A percentile compares a stretch with the other conserved stretches of the same genome.
phyloP scores from a whole-genome alignment of 169 alveolate species.

The Cryptosporidium ryanae region DNA sequence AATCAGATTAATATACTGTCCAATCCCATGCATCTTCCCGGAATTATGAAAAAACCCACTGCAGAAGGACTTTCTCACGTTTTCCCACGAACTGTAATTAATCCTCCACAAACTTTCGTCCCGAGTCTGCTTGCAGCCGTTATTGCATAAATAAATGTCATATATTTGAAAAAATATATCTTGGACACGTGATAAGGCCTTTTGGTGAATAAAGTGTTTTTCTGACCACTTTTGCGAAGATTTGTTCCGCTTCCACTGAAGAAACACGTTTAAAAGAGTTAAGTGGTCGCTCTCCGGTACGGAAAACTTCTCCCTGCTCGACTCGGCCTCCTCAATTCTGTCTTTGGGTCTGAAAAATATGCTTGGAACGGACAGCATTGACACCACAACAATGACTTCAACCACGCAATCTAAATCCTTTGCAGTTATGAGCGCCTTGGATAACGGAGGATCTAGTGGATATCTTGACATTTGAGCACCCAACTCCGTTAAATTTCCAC shows the following conservation, averaged over 20 bases:
- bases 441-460: conserved; percentile 99
- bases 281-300: conserved; percentile 99
- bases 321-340: conserved; percentile 93
- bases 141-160: conserved; percentile 4
- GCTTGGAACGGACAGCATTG: conserved; percentile 97
- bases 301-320: conserved; percentile 97
- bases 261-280: conserved; percentile 96
- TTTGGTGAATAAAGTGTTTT: conserved; percentile 91
- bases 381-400: conserved; percentile 96
- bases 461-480: conserved; percentile 98
- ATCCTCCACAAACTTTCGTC: conserved; percentile 81
- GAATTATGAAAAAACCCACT: conserved; percentile 99
- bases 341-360: conserved; percentile 98
- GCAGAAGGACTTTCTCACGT: conserved; percentile 94
- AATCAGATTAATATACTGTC: conserved; percentile 97
- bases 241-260: conserved; percentile 95
- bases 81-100: conserved; percentile 76
- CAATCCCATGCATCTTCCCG: conserved; percentile 97
- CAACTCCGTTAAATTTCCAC: conserved; percentile 87
- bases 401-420: conserved; percentile 91
- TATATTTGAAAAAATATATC: conserved; percentile 82
- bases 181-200: conserved; percentile 88
- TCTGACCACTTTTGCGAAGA: conserved; percentile 92
- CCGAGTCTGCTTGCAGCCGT: conserved; percentile 82
- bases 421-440: conserved; percentile 95